phyloP scores from a whole-genome alignment of 805 yeast genomes.

The Candida peoriensis region DNA sequence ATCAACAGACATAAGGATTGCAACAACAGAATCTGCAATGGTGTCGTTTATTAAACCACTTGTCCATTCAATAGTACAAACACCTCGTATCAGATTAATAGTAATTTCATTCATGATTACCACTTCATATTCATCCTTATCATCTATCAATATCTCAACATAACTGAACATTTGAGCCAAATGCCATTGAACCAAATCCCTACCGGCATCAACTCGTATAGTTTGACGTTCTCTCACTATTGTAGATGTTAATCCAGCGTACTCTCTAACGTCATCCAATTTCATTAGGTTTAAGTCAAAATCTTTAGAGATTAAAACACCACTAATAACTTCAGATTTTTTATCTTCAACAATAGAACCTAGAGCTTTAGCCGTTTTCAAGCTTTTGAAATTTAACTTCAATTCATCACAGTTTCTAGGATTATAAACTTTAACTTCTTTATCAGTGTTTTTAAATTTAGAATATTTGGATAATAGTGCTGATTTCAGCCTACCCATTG shows the following conservation, averaged over 20 bases:
- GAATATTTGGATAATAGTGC: conserved; percentile 86
- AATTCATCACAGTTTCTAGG: conserved; percentile 88
- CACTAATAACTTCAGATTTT: conserved; percentile 52
- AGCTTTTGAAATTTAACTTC: conserved; percentile 71
- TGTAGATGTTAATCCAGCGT: conserved; percentile 80
- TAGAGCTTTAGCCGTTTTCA: conserved; percentile 75
- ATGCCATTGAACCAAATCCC: conserved; percentile 82
- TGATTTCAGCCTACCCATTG: conserved; percentile 97
- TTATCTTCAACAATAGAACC: conserved; percentile 51
- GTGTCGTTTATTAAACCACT: conserved; percentile 88
- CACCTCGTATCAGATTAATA: conserved; percentile 40
- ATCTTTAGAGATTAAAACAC: conserved; percentile 86
- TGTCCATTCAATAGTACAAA: conserved; percentile 80
- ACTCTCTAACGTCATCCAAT: conserved; percentile 84
- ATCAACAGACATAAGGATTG: conserved; percentile 86
- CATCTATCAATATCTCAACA: conserved; percentile 58
- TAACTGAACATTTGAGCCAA: conserved; percentile 93
- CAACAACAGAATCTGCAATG: conserved; percentile 89
- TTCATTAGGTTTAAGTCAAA: conserved; percentile 81
- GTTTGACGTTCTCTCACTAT: conserved; percentile 78
- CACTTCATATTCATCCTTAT: conserved; percentile 42
- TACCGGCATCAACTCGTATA: conserved; percentile 72
- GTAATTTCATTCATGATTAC: conserved; percentile 62
- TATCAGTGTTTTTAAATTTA: conserved; percentile 73
- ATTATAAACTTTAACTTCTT: conserved; percentile 85